Evolutionary conservation across 768 basidiomycete species (phyloP), one percentile per base, ranked within the genome.

Genomic region (Serendipita sp.): DNA sequence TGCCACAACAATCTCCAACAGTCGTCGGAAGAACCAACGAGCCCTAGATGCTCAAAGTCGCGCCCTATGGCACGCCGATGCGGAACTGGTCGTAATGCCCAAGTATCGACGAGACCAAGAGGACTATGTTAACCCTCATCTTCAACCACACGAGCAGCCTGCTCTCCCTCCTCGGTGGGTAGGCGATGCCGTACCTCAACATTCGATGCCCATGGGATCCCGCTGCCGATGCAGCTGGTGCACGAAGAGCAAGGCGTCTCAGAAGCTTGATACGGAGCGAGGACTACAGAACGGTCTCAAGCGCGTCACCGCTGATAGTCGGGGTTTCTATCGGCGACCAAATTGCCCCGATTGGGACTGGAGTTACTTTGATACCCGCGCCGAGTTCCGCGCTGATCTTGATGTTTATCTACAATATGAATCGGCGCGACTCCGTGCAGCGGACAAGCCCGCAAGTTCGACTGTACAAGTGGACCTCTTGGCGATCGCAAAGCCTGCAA

Each of bases 341-440:
- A n/a, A n/a, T n/a, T n/a, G n/a, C n/a, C n/a, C n/a, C n/a, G 55
- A 60, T 18, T 60, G 55, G 55, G 55, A 60, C 33, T 60, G 55
- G 55, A 60, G 31, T 1, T 10, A 29, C n/a, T 18, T 2, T 4
- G 55, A 60, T 37, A 29, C 1, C 18, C 2, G 1, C 8, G 10
- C 10, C 3, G 27, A 10, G 3, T 60, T 23, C 29, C 16, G 31
- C 36, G 55, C 16, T 8, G 55, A 60, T 36, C n/a, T n/a, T n/a
- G 55, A 60, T 29, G n/a, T 10, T 10, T n/a, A 31, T 11, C 27
- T 53, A 13, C 16, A 53, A 15, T 53, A 53, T 31, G 16, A 53
- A 53, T 11, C 52, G 15, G 13, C 13, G 40, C 5, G 40, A 40
- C 40, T 6, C 40, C 3, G 5, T 40, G 40, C 5, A 40, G 40